phyloP scores from a whole-genome alignment of 2,329 filamentous ascomycete species.

The Hirsutella thompsonii region DNA sequence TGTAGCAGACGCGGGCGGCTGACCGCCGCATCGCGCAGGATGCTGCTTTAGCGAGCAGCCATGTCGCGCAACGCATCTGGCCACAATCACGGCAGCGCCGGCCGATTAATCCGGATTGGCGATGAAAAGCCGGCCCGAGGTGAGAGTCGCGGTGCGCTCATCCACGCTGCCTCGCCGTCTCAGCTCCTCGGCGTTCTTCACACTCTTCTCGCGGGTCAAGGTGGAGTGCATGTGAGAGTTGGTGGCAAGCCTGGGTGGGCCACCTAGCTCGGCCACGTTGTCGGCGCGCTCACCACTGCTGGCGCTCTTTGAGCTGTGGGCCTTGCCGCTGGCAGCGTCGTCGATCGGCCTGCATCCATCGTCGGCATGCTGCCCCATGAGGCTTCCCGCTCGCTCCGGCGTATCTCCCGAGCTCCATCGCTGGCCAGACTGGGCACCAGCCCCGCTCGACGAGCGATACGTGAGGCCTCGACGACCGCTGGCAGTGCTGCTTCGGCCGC shows the following conservation, averaged over 20 bases:
- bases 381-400: constrained; percentile 39
- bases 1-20: background rate
- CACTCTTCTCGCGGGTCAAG: constrained; percentile 50
- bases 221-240: constrained; percentile 46
- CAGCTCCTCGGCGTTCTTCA: constrained; percentile 58
- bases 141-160: constrained; percentile 67
- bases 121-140: constrained; percentile 63
- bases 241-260: constrained; percentile 36
- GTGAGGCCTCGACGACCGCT: constrained; percentile 35
- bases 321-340: constrained; percentile 32
- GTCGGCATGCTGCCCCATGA: constrained; percentile 30
- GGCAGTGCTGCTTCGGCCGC: constrained; percentile 56
- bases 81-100: background rate
- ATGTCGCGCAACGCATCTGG: background rate
- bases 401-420: constrained; percentile 42
- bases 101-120: constrained; percentile 60
- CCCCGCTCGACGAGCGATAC: constrained; percentile 38
- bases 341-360: constrained; percentile 14
- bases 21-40: background rate
- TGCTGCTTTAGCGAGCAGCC: background rate
- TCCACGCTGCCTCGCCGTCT: constrained; percentile 70
- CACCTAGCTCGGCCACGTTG: constrained; percentile 40
- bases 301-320: constrained; percentile 39
- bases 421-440: constrained; percentile 25
- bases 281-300: constrained; percentile 50